Evolutionary conservation across 768 basidiomycete genomes (phyloP), one percentile per base, ranked within the genome.

Genomic region (Phaffia tasmanica): DNA sequence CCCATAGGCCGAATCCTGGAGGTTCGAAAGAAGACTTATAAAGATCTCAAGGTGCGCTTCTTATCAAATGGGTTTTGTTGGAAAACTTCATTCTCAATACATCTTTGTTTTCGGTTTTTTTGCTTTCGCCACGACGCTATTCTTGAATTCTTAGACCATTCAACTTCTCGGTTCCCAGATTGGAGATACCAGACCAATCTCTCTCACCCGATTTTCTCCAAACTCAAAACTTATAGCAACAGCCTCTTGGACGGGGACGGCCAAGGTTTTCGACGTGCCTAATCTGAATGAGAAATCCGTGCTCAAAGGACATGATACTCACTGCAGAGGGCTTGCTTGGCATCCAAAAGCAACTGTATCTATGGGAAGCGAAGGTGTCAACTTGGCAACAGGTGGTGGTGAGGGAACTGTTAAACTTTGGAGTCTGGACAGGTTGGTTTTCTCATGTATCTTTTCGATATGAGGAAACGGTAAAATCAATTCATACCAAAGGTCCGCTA

Each of bases 281-380:
- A 82, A 85, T 16, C 93, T 93, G 75, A 89, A 87, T 61, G 83
- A 84, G 56, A 48, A 19, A 19, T 16, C 25, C 3, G 19, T 59
- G n/a, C 56, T 15, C 57, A 19, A 30, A 89, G 90, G 89, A 8
- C 93, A 97, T 72, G 82, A 80, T 48, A 94, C 98, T 73, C 85
- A 87, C 61, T 85, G 98, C 32, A 91, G 95, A 59, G 95, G 95
- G 23, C 86, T 97, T 55, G 92, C 93, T 49, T 99, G 95, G 95
- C 93, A 99, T 79, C 95, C 95, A 0, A 79, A 85, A 72, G 93
- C 94, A 21, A 95, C 93, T 0, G 73, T 93, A 18, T 72, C 74
- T 76, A 85, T 58, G 83, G 86, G 75, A 75, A 80, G 63, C 77
- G 82, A 74, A 79, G 83, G 69, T 0, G 86, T 89, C 18, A 97